Base-by-base conservation (phyloP, 2,329 filamentous ascomycete genomes). In the Venturia oleaginea region DNA sequence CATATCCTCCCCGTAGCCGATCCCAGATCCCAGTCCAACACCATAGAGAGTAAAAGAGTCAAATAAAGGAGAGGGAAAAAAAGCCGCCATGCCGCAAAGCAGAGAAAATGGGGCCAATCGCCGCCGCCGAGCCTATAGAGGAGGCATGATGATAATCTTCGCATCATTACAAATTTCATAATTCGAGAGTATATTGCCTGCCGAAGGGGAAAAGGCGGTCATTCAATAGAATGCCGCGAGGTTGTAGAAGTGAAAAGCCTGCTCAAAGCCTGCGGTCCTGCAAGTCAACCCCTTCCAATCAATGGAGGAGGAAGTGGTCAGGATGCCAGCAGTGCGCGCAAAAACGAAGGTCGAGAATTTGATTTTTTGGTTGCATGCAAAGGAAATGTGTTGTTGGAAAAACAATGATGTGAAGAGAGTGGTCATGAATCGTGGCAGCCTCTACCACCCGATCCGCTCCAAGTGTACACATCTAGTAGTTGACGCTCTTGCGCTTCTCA, bases 401-500 rank as follows among this genome's bases (percentile, higher is more conserved):
- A 42, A 27, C 34, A 60, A 30, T 3, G 22, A 30, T 27, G 40
- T 42, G n/a, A n/a, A 42, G 42, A 60, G 24, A 27, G 19, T 60
- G 37, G 59, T 60, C 34, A 27, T 60, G 32, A 60, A 19, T 60
- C 59, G 32, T 51, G 46, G 46, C 3, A 51, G 34, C 17, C n/a
- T 60, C 34, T 37, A 60, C 59, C 37, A 13, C 34, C 27, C 11
- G 30, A 34, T 51, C 17, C 13, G 22, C 22, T 27, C 46, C 22
- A 27, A 8, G 32, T 37, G 3, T 22, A 27, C 37, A 2, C 10
- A n/a, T 30, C 34, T 42, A 64, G 40, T 61, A 64, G 57, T 43
- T 37, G 24, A 43, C 34, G 76, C 84, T 88, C 83, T 91, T 95
- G 76, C 92, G 89, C 85, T 96, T 96, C 81, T 96, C 92, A 67